phyloP scores from a whole-genome alignment of 345 rosid species.

The Aethionema arabicum region DNA sequence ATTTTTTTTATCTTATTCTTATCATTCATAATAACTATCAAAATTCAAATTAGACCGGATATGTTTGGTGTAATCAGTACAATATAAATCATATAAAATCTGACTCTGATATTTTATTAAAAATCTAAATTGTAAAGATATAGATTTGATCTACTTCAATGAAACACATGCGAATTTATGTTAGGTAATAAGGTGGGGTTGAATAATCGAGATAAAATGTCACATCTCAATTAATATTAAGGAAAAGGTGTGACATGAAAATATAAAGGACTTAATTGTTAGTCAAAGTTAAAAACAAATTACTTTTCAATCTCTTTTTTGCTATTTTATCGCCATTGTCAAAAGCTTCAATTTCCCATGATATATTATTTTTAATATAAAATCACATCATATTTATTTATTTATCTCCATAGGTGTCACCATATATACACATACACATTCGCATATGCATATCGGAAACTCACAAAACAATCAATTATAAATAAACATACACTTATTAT shows the following conservation, averaged over 20 bases:
- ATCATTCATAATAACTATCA: too few relatives aligned
- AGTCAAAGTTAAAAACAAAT: slow-evolving; percentile 18
- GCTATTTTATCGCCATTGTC: slow-evolving; percentile 3
- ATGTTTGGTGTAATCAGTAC: too few relatives aligned
- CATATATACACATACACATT: too few relatives aligned
- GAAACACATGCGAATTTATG: slow-evolving; percentile 23
- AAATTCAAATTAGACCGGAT: too few relatives aligned
- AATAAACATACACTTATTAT: too few relatives aligned
- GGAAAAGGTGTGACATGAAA: slow-evolving; percentile 25
- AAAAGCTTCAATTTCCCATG: slow-evolving; percentile 20
- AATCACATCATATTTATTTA: neutral
- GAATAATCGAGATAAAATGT: slow-evolving; percentile 21
- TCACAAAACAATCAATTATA: too few relatives aligned
- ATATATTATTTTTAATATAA: neutral
- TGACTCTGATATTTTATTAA: too few relatives aligned
- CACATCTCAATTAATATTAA: slow-evolving; percentile 24
- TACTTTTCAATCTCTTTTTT: slow-evolving; percentile 18
- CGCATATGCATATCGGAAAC: too few relatives aligned
- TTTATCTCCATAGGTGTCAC: too few relatives aligned
- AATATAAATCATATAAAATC: too few relatives aligned
- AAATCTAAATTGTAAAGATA: too few relatives aligned
- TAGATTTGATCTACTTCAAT: neutral
- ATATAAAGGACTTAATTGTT: slow-evolving; percentile 5
- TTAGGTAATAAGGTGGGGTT: neutral
- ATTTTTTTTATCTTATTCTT: too few relatives aligned